These are phyloP conservation scores for Boletus tomentosulus DNA, from an alignment of 768 basidiomycete genomes.

Conservation along the genomic window DNA sequence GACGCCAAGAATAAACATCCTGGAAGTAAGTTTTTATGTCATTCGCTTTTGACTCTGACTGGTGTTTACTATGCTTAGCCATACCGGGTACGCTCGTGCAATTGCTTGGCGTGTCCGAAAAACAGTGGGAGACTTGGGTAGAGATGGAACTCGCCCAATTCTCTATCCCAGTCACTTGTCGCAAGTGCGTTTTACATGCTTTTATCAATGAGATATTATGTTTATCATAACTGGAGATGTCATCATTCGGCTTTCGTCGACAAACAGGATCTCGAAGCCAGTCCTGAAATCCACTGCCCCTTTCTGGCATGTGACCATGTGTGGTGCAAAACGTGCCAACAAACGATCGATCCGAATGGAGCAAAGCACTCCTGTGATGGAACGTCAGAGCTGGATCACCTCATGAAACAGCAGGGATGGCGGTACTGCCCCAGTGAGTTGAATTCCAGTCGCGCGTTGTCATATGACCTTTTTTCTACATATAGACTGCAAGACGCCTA, in stretches of 20 bases:
- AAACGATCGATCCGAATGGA: conserved; percentile 32
- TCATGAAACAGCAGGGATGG: conserved; percentile 55
- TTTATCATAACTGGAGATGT: conserved; percentile 38
- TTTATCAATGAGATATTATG: not conserved
- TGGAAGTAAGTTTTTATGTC: conserved; percentile 22
- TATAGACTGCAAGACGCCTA: conserved; percentile 44
- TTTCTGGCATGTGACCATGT: conserved; percentile 42
- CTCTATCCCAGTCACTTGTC: conserved; percentile 44
- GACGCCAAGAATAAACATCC: conserved; percentile 28
- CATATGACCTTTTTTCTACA: not conserved
- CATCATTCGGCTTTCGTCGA: conserved; percentile 48
- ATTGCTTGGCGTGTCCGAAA: conserved; percentile 42
- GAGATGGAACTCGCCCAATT: conserved; percentile 45
- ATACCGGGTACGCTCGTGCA: conserved; percentile 36
- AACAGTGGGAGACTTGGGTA: conserved; percentile 39
- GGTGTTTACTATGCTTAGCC: conserved; percentile 23
- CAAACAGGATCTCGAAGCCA: conserved; percentile 39
- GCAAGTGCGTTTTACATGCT: conserved; percentile 36
- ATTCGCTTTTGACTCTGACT: not conserved
- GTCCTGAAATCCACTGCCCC: conserved; percentile 46
- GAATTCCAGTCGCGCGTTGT: not conserved
- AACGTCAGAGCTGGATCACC: conserved; percentile 45
- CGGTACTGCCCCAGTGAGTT: conserved; percentile 54
- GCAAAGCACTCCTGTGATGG: conserved; percentile 56
- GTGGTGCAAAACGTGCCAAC: conserved; percentile 62